Evolutionary conservation across 106 monocot genomes (phyloP).

Genomic region (Cymbidium sinense): DNA sequence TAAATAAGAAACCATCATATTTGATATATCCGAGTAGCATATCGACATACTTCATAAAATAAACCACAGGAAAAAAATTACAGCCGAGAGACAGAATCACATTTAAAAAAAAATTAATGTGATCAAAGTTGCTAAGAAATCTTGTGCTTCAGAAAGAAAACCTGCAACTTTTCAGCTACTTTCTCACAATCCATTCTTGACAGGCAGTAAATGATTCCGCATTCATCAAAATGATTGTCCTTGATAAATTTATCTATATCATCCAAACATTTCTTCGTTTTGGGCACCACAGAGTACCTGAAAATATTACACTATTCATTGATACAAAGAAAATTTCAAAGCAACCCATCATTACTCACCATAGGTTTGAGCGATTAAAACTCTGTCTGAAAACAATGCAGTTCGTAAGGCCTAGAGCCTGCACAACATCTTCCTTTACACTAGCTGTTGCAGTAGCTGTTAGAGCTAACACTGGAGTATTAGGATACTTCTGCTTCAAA

Average conservation of each 20-base stretch:
- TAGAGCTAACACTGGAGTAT: constrained; percentile 82
- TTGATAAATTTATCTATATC: constrained; percentile 92
- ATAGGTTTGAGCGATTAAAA: constrained; percentile 91
- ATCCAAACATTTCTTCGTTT: constrained; percentile 91
- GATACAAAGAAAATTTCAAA: neutral
- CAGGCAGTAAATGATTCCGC: constrained; percentile 97
- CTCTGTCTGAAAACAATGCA: constrained; percentile 94
- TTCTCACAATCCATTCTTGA: constrained; percentile 99
- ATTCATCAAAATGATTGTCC: constrained; percentile 83
- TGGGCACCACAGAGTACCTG: constrained; percentile 84
- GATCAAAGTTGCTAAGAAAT: neutral
- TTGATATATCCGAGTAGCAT: neutral
- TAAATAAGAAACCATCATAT: neutral
- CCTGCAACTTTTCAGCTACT: constrained; percentile 90
- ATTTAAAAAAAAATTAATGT: neutral
- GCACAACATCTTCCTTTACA: constrained; percentile 99
- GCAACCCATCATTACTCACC: constrained; percentile 33
- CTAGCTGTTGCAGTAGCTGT: constrained; percentile 98
- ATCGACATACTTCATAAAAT: neutral
- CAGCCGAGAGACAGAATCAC: neutral
- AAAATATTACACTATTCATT: constrained; percentile 8
- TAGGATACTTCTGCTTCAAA: constrained; percentile 86
- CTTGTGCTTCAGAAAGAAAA: constrained; percentile 9
- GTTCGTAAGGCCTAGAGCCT: constrained; percentile 87
- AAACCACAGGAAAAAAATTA: neutral